Percentiles rank a stretch among this genome's conserved stretches.
phyloP scores from a whole-genome alignment of 805 yeast species.

The Candida chauliodis region DNA sequence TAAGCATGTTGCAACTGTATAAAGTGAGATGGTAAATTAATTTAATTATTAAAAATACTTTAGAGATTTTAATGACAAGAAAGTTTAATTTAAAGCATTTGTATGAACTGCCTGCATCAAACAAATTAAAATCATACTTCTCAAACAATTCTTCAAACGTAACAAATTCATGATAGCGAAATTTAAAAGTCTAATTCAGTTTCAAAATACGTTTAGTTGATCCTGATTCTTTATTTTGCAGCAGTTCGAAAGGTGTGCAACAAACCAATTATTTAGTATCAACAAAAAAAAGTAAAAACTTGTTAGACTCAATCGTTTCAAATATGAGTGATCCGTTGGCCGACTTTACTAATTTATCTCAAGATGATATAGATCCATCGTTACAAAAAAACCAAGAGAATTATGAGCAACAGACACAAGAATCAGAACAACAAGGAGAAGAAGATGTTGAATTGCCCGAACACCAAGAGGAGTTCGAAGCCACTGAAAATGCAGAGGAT shows the following conservation, averaged over 20 bases:
- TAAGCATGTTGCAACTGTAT: no score
- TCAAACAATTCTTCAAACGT: no score
- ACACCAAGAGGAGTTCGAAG: constrained; percentile 10
- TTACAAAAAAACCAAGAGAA: constrained; percentile 6
- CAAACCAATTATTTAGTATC: constrained; percentile 1
- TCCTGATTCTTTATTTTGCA: background rate
- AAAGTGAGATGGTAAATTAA: no score
- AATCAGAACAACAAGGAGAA: constrained; percentile 10
- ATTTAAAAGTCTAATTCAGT: no score
- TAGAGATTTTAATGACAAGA: no score
- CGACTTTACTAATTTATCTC: constrained; percentile 10
- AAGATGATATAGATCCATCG: constrained; percentile 10
- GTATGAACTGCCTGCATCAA: no score
- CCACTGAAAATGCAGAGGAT: constrained; percentile 7
- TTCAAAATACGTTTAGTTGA: no score
- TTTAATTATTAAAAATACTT: no score
- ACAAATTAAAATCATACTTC: no score
- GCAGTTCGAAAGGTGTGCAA: background rate
- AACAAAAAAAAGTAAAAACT: background rate
- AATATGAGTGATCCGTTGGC: constrained; percentile 12
- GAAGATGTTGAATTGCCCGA: constrained; percentile 7
- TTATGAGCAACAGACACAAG: constrained; percentile 8
- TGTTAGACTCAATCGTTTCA: background rate
- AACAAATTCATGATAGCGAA: no score
- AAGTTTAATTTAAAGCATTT: no score